Conservation (phyloP, 1,284 basidiomycete species). For the Schizopora paradoxa region DNA sequence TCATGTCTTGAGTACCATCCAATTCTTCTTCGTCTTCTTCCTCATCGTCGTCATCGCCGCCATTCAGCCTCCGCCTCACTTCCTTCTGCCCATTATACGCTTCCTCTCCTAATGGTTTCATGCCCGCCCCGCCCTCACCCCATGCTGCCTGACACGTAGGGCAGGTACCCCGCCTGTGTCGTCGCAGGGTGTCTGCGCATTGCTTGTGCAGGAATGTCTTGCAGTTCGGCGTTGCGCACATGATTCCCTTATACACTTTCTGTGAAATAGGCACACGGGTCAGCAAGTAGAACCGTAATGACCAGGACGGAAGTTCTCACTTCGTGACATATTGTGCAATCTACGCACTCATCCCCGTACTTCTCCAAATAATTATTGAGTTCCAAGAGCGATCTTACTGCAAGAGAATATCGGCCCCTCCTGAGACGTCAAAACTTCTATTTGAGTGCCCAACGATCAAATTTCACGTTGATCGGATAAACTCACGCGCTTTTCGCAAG, state of each 20-base stretch:
- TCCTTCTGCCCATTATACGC: conserved; percentile 59
- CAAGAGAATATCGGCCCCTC: conserved; percentile 71
- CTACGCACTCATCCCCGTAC: conserved; percentile 63
- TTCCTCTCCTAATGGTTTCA: conserved; percentile 56
- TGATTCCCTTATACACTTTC: conserved; percentile 63
- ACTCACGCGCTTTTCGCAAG: conserved; percentile 70
- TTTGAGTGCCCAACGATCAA: neutral
- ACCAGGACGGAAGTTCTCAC: conserved; percentile 32
- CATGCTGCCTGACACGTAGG: conserved; percentile 55
- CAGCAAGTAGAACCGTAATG: conserved; percentile 1
- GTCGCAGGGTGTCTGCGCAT: conserved; percentile 50
- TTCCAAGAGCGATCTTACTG: conserved; percentile 70
- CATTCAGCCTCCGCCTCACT: conserved; percentile 33
- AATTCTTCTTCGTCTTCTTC: conserved; percentile 42
- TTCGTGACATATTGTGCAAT: conserved; percentile 74
- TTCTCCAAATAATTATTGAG: conserved; percentile 69
- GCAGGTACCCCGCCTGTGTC: conserved; percentile 39
- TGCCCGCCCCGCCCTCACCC: conserved; percentile 37
- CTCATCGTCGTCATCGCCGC: conserved; percentile 35
- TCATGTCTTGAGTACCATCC: conserved; percentile 35
- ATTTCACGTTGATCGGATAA: neutral
- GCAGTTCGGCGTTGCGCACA: conserved; percentile 62
- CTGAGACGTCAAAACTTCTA: conserved; percentile 30
- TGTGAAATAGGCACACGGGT: conserved; percentile 24
- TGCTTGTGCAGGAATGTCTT: conserved; percentile 60